These are phyloP conservation scores for Leptodermis oblonga DNA, from an alignment of 257 asterid genomes.

Conservation along the genomic window DNA sequence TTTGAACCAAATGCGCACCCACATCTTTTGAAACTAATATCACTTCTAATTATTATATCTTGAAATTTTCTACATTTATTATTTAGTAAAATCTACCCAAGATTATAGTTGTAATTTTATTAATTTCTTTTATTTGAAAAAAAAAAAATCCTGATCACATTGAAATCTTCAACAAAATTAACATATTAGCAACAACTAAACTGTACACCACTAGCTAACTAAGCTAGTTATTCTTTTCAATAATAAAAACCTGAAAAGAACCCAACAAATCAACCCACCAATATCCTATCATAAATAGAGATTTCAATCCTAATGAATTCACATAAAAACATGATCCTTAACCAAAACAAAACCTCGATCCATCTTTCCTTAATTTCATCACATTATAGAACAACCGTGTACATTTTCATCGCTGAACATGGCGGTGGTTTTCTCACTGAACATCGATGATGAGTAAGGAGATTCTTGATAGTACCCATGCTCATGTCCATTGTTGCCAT, in stretches of 20 bases:
- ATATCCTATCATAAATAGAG: too few relatives aligned
- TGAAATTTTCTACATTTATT: too few relatives aligned
- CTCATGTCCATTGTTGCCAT: slow-evolving; percentile 56
- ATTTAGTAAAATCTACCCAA: too few relatives aligned
- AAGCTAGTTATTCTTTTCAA: neutral
- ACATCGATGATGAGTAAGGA: slow-evolving; percentile 29
- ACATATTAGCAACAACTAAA: neutral
- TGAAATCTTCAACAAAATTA: neutral
- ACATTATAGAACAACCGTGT: slow-evolving; percentile 68
- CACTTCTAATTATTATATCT: too few relatives aligned
- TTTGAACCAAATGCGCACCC: too few relatives aligned
- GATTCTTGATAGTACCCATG: slow-evolving; percentile 55
- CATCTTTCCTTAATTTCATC: too few relatives aligned
- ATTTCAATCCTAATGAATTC: too few relatives aligned
- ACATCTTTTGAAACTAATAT: too few relatives aligned
- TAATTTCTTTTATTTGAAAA: too few relatives aligned
- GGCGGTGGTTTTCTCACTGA: slow-evolving; percentile 32
- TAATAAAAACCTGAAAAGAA: neutral
- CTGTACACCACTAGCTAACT: neutral
- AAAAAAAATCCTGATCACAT: neutral
- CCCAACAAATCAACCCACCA: neutral
- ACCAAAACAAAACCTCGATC: too few relatives aligned
- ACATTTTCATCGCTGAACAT: slow-evolving; percentile 73
- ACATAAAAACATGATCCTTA: too few relatives aligned
- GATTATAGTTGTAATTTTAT: too few relatives aligned